These are phyloP conservation scores for Boehmeria nivea DNA, from an alignment of 306 rosid species.

Conservation along the genomic window DNA sequence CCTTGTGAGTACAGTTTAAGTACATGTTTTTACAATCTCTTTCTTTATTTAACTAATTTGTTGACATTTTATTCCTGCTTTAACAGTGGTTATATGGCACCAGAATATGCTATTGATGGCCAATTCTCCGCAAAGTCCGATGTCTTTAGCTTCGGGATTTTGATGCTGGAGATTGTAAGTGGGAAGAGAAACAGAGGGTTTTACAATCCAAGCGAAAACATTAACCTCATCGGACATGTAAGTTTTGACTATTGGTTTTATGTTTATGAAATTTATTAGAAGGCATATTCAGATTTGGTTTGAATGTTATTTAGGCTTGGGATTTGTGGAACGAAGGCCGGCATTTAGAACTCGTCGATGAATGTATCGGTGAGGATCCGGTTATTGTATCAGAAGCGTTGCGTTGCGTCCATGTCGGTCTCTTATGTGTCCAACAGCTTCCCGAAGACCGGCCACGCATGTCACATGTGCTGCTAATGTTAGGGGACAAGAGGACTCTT, in stretches of 20 bases:
- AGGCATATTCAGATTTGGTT: too few species aligned
- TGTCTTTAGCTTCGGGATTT: conserved; percentile 30
- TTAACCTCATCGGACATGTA: conserved; percentile 31
- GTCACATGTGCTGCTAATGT: conserved; percentile 48
- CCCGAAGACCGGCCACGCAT: conserved; percentile 55
- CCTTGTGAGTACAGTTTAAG: conserved; percentile 26
- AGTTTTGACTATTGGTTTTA: conserved; percentile 1
- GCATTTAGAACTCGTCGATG: conserved; percentile 16
- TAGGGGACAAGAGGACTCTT: conserved; percentile 31
- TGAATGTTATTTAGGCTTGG: conserved; percentile 42
- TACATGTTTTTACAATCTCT: not conserved
- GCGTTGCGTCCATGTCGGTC: conserved; percentile 43
- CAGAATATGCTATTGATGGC: conserved; percentile 46
- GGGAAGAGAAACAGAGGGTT: conserved; percentile 26
- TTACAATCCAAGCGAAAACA: not conserved
- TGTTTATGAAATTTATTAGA: not conserved
- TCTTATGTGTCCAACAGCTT: conserved; percentile 44
- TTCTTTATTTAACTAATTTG: not conserved
- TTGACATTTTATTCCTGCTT: not conserved
- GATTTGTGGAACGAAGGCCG: conserved; percentile 29
- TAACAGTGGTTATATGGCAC: conserved; percentile 53
- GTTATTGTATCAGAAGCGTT: conserved; percentile 20
- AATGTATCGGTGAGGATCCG: conserved; percentile 4
- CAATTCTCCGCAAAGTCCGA: conserved; percentile 42
- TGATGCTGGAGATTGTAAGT: conserved; percentile 26